Evolutionary conservation across 352 stramenopile species (phyloP), one percentile per base, ranked within the genome.

Genomic region (Phytopythium oedochilum): DNA sequence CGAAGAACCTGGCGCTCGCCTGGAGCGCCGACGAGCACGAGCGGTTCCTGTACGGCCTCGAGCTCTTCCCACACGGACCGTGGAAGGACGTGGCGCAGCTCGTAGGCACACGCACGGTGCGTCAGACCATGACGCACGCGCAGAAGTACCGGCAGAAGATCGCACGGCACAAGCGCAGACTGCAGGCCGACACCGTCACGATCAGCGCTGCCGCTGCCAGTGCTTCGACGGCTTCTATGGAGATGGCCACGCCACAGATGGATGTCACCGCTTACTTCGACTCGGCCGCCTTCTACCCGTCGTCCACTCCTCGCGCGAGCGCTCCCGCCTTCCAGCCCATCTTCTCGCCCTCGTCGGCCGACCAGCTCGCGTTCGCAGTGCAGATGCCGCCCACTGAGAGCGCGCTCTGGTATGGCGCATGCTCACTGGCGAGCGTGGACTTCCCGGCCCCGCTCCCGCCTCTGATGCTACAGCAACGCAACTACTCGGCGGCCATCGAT

Each of bases 111-210:
- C 78, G 78, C 45, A 88, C 75, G 0, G 78, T 88, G 44, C 75
- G 80, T n/a, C 79, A 90, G 69, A 88, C 77, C 28, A 88, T 88
- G 75, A 88, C 78, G 0, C 78, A 92, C 48, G 79, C 77, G 20
- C 79, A 89, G 48, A 88, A 89, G 64, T 89, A 89, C 59, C 72
- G 75, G 0, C 68, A 86, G 57, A 89, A 90, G 47, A 53, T 53
- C 32, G 47, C 46, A 17, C 17, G 46, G 28, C 46, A 50, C 18
- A 31, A 50, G 43, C 43, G 43, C 23, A 25, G 43, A 10, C 43
- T 50, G 23, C 43, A 35, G 23, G 1, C 43, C 43, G 26, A 34
- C 43, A 20, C 23, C 23, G 3, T 17, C 43, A 50, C 25, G 34
- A 39, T 15, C 9, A 39, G 15, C 8, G 14, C 43, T 5, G 9